These are phyloP conservation scores for Brassica juncea DNA, from an alignment of 345 rosid species.

Conservation along the genomic window DNA sequence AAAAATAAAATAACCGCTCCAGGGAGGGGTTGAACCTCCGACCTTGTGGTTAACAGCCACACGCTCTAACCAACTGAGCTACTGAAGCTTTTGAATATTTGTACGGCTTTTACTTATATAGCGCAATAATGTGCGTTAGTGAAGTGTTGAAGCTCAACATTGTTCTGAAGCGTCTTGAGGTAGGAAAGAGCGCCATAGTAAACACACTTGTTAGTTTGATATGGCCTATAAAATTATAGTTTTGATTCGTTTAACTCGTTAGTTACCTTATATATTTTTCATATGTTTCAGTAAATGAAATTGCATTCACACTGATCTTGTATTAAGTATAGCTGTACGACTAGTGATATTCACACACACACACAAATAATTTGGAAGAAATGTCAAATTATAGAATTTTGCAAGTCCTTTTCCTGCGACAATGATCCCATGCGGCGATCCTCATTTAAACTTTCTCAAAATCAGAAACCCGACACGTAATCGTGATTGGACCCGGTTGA, in stretches of 20 bases:
- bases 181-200: not conserved
- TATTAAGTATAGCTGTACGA: not conserved
- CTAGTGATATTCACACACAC: not conserved
- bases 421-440: constrained; percentile 61
- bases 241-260: not conserved
- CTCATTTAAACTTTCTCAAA: constrained; percentile 75
- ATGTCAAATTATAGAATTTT: constrained; percentile 18
- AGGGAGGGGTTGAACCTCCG: constrained; percentile 81
- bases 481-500: constrained; percentile 72
- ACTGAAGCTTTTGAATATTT: constrained; percentile 22
- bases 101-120: no score
- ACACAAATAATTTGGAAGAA: not conserved
- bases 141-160: not conserved
- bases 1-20: constrained; percentile 47
- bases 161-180: not conserved
- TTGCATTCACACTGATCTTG: not conserved
- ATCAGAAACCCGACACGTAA: constrained; percentile 77
- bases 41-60: constrained; percentile 98
- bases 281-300: not conserved
- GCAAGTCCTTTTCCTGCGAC: constrained; percentile 32
- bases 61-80: constrained; percentile 97
- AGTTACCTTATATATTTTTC: not conserved
- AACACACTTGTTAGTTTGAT: not conserved
- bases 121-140: no score
- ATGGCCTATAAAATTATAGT: not conserved